Conservation (phyloP, 1,284 basidiomycete genomes). For the Trametes polyzona region DNA sequence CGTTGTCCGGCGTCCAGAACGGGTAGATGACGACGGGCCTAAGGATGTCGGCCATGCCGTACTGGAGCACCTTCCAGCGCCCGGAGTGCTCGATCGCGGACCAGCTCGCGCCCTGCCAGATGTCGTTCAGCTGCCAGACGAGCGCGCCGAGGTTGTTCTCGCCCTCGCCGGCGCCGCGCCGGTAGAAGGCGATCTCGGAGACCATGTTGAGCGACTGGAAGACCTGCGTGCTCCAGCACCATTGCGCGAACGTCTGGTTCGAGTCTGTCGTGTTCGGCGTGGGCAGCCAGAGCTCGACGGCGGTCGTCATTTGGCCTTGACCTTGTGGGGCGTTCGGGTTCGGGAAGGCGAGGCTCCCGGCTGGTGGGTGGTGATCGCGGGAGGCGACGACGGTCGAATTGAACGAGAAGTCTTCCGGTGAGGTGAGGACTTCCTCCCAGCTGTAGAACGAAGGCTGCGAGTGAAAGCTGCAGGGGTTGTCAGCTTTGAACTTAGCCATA, state of each 20-base stretch:
- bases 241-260: conserved; percentile 64
- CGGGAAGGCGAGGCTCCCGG: conserved; percentile 57
- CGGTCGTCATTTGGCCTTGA: conserved; percentile 56
- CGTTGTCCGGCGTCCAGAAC: conserved; percentile 55
- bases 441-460: conserved; percentile 68
- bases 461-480: conserved; percentile 50
- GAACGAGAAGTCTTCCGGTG: conserved; percentile 57
- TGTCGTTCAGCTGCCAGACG: conserved; percentile 71
- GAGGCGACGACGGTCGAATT: conserved; percentile 63
- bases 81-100: conserved; percentile 63
- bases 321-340: conserved; percentile 61
- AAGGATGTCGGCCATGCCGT: conserved; percentile 51
- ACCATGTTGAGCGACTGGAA: conserved; percentile 63
- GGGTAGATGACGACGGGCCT: conserved; percentile 55
- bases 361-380: conserved; percentile 62
- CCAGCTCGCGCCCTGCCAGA: conserved; percentile 70
- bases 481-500: too few species aligned
- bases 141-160: conserved; percentile 65
- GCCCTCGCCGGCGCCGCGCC: conserved; percentile 55
- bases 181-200: conserved; percentile 63
- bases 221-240: conserved; percentile 64
- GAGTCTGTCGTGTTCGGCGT: conserved; percentile 51
- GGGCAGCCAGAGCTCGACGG: conserved; percentile 58
- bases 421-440: conserved; percentile 61
- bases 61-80: conserved; percentile 65